phyloP scores from a whole-genome alignment of 2,329 filamentous ascomycete species.

The Trichophyton benhamiae region DNA sequence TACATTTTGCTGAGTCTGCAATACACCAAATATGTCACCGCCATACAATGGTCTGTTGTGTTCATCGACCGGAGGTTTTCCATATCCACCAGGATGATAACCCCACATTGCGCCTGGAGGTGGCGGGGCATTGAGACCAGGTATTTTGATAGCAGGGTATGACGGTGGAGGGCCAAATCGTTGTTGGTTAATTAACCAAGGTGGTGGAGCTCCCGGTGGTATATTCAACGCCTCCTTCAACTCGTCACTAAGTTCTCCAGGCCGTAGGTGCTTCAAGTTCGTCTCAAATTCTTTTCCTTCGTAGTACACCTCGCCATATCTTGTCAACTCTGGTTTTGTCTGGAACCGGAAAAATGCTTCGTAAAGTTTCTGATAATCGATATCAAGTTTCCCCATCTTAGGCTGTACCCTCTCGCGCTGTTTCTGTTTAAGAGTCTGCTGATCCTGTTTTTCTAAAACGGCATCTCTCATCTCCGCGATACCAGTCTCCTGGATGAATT shows the following conservation, averaged over 20 bases:
- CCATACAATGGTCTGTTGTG: conserved; percentile 84
- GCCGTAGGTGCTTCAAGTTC: conserved; percentile 77
- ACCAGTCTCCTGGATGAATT: conserved; percentile 94
- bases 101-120: conserved; percentile 86
- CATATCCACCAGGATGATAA: conserved; percentile 88
- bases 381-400: conserved; percentile 94
- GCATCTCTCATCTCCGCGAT: conserved; percentile 98
- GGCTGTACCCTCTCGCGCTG: conserved; percentile 86
- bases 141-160: conserved; percentile 89
- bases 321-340: conserved; percentile 84
- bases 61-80: conserved; percentile 90
- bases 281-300: conserved; percentile 98
- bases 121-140: conserved; percentile 84
- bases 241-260: conserved; percentile 79
- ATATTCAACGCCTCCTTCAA: conserved; percentile 89
- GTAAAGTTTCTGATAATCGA: conserved; percentile 96
- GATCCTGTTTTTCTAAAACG: conserved; percentile 86
- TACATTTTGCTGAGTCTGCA: conserved; percentile 48
- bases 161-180: conserved; percentile 85
- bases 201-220: conserved; percentile 80
- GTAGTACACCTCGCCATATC: conserved; percentile 98
- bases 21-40: conserved; percentile 83
- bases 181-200: conserved; percentile 96
- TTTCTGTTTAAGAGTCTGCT: conserved; percentile 85
- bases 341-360: conserved; percentile 98